Conservation (phyloP, 1,284 basidiomycete species). For the Austropuccinia psidii region DNA sequence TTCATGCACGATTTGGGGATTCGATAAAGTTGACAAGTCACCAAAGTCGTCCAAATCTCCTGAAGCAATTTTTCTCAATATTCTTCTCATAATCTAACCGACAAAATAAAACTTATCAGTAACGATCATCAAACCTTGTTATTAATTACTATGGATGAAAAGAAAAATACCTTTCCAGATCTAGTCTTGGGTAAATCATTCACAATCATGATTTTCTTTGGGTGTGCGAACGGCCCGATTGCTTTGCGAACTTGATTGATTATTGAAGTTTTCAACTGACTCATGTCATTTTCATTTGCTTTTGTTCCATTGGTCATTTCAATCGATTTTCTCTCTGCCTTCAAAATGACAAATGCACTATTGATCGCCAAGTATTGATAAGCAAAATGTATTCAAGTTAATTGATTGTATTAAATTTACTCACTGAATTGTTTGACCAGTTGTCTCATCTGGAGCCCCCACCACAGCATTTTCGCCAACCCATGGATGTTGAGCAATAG, state of each 20-base stretch:
- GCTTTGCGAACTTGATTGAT: slow-evolving; percentile 95
- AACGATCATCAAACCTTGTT: too few species aligned
- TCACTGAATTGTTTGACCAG: slow-evolving; percentile 46
- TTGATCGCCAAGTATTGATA: slow-evolving; percentile 38
- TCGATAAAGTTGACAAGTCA: slow-evolving; percentile 81
- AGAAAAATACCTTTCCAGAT: slow-evolving; percentile 68
- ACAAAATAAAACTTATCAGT: neutral
- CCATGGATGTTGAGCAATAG: slow-evolving; percentile 84
- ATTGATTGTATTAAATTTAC: slow-evolving; percentile 36
- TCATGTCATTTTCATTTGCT: slow-evolving; percentile 58
- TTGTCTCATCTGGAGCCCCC: slow-evolving; percentile 77
- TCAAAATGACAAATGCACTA: slow-evolving; percentile 53
- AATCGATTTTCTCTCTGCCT: slow-evolving; percentile 50
- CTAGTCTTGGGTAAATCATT: slow-evolving; percentile 88
- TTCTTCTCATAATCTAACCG: slow-evolving; percentile 76
- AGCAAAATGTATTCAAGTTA: slow-evolving; percentile 46
- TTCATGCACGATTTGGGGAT: slow-evolving; percentile 50
- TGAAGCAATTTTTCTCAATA: slow-evolving; percentile 89
- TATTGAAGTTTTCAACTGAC: slow-evolving; percentile 60
- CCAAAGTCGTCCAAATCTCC: slow-evolving; percentile 82
- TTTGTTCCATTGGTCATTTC: slow-evolving; percentile 68
- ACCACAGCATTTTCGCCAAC: slow-evolving; percentile 95
- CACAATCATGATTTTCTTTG: slow-evolving; percentile 83
- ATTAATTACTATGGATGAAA: neutral
- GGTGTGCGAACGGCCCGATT: slow-evolving; percentile 90